A percentile compares a stretch with the other conserved stretches of the same genome.
phyloP scores from a whole-genome alignment of 2,329 filamentous ascomycete genomes.

The Dryadomyces quercus-mongolicae region DNA sequence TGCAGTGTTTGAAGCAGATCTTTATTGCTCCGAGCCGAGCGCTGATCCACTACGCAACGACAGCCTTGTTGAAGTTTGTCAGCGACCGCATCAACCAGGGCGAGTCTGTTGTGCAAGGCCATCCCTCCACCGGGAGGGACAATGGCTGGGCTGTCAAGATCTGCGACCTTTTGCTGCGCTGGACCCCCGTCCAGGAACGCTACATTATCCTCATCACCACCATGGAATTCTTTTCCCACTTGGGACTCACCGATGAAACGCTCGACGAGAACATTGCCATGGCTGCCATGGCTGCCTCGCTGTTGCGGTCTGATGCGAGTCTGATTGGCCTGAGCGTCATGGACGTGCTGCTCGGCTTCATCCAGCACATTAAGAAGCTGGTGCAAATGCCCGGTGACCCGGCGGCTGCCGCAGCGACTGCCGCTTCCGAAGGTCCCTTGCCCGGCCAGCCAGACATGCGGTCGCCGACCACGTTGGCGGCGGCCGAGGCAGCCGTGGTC shows the following conservation, averaged over 20 bases:
- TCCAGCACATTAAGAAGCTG: slow-evolving; percentile 70
- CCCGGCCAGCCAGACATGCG: slow-evolving; percentile 18
- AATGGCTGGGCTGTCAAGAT: slow-evolving; percentile 72
- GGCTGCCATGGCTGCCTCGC: slow-evolving; percentile 65
- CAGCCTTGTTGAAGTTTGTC: slow-evolving; percentile 64
- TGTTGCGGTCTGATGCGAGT: slow-evolving; percentile 81
- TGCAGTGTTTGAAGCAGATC: slow-evolving; percentile 77
- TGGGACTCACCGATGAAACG: slow-evolving; percentile 56
- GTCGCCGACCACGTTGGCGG: slow-evolving; percentile 15
- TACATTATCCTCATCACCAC: slow-evolving; percentile 79
- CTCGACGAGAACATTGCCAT: slow-evolving; percentile 64
- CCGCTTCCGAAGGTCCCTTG: slow-evolving; percentile 4
- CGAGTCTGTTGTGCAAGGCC: slow-evolving; percentile 36
- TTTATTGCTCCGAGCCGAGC: slow-evolving; percentile 71
- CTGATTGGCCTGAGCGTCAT: slow-evolving; percentile 93
- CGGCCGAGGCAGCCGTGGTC: slow-evolving; percentile 22
- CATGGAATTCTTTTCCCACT: slow-evolving; percentile 62
- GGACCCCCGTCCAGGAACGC: slow-evolving; percentile 88
- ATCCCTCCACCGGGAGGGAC: slow-evolving; percentile 29
- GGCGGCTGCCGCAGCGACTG: slow-evolving; percentile 10
- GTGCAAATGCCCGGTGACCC: slow-evolving; percentile 48
- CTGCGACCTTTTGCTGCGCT: slow-evolving; percentile 67
- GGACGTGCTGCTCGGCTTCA: slow-evolving; percentile 77
- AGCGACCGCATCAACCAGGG: slow-evolving; percentile 42
- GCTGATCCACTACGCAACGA: slow-evolving; percentile 69